Conservation (phyloP, 768 basidiomycete genomes). For the Hygrophorus russula region DNA sequence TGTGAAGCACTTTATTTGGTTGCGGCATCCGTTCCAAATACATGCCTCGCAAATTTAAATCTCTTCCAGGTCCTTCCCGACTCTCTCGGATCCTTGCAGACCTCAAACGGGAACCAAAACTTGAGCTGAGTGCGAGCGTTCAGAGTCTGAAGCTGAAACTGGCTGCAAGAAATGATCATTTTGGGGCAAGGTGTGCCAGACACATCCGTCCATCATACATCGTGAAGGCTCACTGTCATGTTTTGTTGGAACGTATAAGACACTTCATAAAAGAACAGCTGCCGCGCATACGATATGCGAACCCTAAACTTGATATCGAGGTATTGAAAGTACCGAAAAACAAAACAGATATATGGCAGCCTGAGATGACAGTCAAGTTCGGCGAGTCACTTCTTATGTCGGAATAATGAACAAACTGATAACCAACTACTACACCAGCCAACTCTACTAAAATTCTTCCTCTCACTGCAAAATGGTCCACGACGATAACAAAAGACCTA, state of each 20-base stretch:
- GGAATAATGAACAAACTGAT: not conserved
- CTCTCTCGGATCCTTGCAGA: conserved; percentile 42
- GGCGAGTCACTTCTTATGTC: conserved; percentile 33
- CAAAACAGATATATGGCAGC: conserved; percentile 42
- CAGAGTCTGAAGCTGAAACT: conserved; percentile 43
- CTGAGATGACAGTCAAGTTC: conserved; percentile 51
- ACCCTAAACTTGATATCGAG: conserved; percentile 52
- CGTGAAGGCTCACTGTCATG: not conserved
- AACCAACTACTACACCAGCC: conserved; percentile 12
- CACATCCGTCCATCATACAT: not conserved
- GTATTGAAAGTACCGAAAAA: conserved; percentile 46
- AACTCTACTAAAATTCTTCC: conserved; percentile 37
- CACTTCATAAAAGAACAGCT: conserved; percentile 76
- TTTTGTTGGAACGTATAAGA: conserved; percentile 21
- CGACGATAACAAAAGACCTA: conserved; percentile 53
- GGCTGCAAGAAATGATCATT: conserved; percentile 58
- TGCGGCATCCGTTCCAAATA: too few relatives aligned
- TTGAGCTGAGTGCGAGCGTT: conserved; percentile 32
- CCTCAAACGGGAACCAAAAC: conserved; percentile 40
- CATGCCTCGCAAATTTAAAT: conserved; percentile 5
- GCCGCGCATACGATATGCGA: conserved; percentile 67
- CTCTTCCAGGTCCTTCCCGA: conserved; percentile 32
- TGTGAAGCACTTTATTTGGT: too few relatives aligned
- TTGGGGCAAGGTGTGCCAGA: conserved; percentile 52
- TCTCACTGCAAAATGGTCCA: conserved; percentile 56